Evolutionary conservation across 2,329 filamentous ascomycete genomes (phyloP).

Genomic region (Parafenestella ontariensis): DNA sequence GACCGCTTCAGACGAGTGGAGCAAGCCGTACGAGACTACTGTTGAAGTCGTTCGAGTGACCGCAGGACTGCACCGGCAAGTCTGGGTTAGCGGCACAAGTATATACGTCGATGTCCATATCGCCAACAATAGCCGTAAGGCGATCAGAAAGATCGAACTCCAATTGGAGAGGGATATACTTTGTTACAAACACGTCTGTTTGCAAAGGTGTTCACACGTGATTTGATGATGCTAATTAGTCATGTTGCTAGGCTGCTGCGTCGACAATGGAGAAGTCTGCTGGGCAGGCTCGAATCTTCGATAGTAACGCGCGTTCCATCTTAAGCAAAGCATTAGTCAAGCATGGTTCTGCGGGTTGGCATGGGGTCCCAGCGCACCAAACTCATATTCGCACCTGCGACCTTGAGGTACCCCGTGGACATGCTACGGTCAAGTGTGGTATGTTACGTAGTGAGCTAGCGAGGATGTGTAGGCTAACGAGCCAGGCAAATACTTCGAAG

Average conservation of each 20-base stretch:
- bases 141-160: conserved; percentile 59
- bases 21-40: conserved; percentile 48
- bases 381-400: conserved; percentile 58
- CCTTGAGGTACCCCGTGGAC: conserved; percentile 58
- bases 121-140: conserved; percentile 58
- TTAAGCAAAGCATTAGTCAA: conserved; percentile 54
- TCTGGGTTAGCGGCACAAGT: conserved; percentile 64
- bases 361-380: conserved; percentile 55
- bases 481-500: conserved; percentile 63
- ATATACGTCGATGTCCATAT: conserved; percentile 63
- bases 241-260: conserved; percentile 51
- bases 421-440: conserved; percentile 60
- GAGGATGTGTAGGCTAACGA: conserved; percentile 6
- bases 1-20: conserved; percentile 57
- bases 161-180: conserved; percentile 60
- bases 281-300: conserved; percentile 60
- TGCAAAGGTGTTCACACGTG: background rate
- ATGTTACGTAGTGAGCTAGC: conserved; percentile 7
- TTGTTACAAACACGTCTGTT: conserved; percentile 58
- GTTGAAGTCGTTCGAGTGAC: conserved; percentile 58
- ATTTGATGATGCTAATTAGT: conserved; percentile 25
- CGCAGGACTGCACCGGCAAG: conserved; percentile 63
- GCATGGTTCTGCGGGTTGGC: conserved; percentile 55
- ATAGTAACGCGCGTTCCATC: conserved; percentile 58
- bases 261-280: conserved; percentile 58